Evolutionary conservation across 2,329 filamentous ascomycete genomes (phyloP).

Genomic region (Alternaria arborescens): DNA sequence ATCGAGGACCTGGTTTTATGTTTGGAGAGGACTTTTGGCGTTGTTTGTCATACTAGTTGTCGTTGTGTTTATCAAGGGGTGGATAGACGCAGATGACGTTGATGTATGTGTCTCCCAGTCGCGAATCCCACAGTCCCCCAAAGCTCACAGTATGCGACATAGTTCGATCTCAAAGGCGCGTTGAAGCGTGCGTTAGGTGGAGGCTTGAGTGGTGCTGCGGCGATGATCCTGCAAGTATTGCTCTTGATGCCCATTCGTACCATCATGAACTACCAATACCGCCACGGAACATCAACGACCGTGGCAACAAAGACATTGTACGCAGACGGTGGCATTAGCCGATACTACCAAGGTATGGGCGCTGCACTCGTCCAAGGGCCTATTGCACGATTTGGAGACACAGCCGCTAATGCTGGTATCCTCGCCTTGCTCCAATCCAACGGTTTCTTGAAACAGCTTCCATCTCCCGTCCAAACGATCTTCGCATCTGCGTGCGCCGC

Average conservation of each 20-base stretch:
- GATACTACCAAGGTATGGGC: conserved; percentile 39
- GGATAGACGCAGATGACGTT: conserved; percentile 40
- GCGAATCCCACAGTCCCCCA: not conserved
- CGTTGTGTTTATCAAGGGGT: conserved; percentile 36
- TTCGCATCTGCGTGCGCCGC: conserved; percentile 41
- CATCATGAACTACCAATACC: conserved; percentile 46
- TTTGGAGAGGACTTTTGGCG: conserved; percentile 26
- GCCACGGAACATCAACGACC: conserved; percentile 36
- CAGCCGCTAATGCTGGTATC: conserved; percentile 42
- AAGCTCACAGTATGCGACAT: not conserved
- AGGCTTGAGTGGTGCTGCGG: conserved; percentile 40
- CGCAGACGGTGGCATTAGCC: conserved; percentile 33
- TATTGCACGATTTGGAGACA: conserved; percentile 41
- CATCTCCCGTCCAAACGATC: conserved; percentile 39
- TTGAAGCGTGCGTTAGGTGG: conserved; percentile 39
- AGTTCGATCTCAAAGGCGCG: conserved; percentile 41
- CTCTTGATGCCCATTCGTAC: conserved; percentile 42
- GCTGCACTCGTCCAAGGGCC: conserved; percentile 40
- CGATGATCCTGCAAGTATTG: conserved; percentile 43
- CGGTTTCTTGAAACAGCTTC: conserved; percentile 31
- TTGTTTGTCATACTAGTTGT: conserved; percentile 24
- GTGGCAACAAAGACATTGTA: conserved; percentile 39
- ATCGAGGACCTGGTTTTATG: conserved; percentile 26
- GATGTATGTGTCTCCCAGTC: conserved; percentile 24
- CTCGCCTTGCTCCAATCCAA: conserved; percentile 40